Conservation (phyloP, 306 rosid species). For the Dalbergia cochinchinensis region DNA sequence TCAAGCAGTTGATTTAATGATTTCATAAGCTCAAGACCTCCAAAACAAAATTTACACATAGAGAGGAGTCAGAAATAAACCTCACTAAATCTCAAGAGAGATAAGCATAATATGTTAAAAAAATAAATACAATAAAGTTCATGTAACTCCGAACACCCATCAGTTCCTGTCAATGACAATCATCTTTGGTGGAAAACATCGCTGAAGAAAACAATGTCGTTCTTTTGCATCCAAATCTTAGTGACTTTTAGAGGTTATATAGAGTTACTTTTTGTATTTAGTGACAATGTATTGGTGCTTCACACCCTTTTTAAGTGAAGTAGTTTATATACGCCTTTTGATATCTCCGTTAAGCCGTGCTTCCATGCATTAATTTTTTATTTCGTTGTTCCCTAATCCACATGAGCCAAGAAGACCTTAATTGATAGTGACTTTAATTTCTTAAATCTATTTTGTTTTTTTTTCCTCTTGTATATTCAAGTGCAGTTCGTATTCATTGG, state of each 20-base stretch:
- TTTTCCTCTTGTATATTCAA: not conserved
- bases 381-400: conserved; percentile 34
- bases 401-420: conserved; percentile 17
- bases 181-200: conserved; percentile 42
- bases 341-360: conserved; percentile 50
- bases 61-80: too few relatives aligned
- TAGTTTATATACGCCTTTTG: conserved; percentile 45
- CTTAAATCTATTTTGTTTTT: not conserved
- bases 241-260: conserved; percentile 51
- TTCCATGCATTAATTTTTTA: not conserved
- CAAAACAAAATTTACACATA: too few relatives aligned
- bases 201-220: conserved; percentile 42
- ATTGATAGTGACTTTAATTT: conserved; percentile 28
- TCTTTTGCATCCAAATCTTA: conserved; percentile 47
- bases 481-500: not conserved
- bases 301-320: conserved; percentile 23
- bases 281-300: conserved; percentile 2
- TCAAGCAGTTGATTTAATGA: too few relatives aligned
- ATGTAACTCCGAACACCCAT: not conserved
- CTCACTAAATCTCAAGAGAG: too few relatives aligned
- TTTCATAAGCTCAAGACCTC: too few relatives aligned
- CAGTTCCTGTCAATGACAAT: conserved; percentile 40
- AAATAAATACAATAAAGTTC: not conserved
- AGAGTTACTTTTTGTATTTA: conserved; percentile 42
- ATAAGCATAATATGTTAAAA: too few relatives aligned